Conservation (phyloP, 345 rosid genomes). For the Reutealis trisperma region DNA sequence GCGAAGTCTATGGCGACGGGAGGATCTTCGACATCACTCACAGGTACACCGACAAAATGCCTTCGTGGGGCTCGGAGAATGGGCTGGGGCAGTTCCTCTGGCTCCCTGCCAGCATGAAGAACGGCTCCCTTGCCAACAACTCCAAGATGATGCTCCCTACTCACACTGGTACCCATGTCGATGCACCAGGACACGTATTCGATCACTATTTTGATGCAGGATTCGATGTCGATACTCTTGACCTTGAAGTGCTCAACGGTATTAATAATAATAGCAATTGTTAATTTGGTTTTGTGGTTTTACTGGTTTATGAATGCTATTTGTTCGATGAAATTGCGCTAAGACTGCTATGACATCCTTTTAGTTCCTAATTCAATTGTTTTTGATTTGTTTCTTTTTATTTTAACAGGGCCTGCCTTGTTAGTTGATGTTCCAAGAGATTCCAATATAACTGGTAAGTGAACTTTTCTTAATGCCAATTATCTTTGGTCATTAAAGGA, state of each 20-base stretch:
- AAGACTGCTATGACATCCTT: neutral
- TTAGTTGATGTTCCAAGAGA: slow-evolving; percentile 66
- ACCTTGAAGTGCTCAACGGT: slow-evolving; percentile 60
- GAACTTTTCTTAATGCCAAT: neutral
- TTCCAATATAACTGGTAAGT: slow-evolving; percentile 65
- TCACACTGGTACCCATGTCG: slow-evolving; percentile 92
- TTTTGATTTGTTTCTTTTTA: neutral
- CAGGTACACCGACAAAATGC: slow-evolving; percentile 58
- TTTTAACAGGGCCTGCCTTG: slow-evolving; percentile 48
- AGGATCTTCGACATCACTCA: slow-evolving; percentile 76
- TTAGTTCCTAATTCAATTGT: neutral
- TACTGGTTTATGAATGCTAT: neutral
- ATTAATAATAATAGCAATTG: neutral
- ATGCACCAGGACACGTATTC: slow-evolving; percentile 80
- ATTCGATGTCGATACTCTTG: slow-evolving; percentile 85
- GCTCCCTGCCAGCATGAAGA: slow-evolving; percentile 76
- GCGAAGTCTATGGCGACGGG: slow-evolving; percentile 74
- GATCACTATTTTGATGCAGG: slow-evolving; percentile 83
- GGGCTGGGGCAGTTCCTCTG: slow-evolving; percentile 66
- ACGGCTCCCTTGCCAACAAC: slow-evolving; percentile 71
- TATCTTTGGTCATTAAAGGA: too few relatives aligned
- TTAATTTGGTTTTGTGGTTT: neutral
- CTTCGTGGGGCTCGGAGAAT: slow-evolving; percentile 42
- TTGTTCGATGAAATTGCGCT: neutral
- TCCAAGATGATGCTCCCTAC: slow-evolving; percentile 75